Evolutionary conservation across 1,284 basidiomycete genomes (phyloP).

Genomic region (Cryptococcus sp.): DNA sequence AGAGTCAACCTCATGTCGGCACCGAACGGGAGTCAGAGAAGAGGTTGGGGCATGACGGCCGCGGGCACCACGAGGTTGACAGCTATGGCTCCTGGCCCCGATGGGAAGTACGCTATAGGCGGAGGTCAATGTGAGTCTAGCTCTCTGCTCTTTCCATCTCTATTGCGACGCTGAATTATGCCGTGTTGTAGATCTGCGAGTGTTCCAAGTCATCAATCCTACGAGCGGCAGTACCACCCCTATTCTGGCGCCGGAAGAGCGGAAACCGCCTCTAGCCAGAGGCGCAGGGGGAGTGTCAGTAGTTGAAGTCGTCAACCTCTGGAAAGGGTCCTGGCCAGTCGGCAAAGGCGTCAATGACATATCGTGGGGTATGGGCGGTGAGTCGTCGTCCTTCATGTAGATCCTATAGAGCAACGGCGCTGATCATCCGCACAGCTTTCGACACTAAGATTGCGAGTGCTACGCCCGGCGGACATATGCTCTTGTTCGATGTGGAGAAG

Average conservation of each 20-base stretch:
- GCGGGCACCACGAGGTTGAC: conserved; percentile 33
- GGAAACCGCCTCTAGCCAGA: conserved; percentile 24
- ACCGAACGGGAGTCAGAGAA: conserved; percentile 7
- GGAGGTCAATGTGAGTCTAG: conserved; percentile 48
- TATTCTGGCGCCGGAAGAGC: conserved; percentile 9
- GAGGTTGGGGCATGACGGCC: conserved; percentile 25
- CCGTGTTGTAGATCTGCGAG: conserved; percentile 36
- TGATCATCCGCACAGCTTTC: conserved; percentile 59
- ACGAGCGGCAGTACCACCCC: conserved; percentile 20
- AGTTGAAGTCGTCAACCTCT: conserved; percentile 49
- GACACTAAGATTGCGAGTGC: conserved; percentile 79
- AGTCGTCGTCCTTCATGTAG: conserved; percentile 53
- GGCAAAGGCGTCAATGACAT: conserved; percentile 61
- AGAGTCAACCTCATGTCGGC: conserved; percentile 36
- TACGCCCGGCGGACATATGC: conserved; percentile 76
- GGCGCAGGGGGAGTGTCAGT: conserved; percentile 45
- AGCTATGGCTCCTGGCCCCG: conserved; percentile 47
- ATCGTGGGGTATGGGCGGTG: conserved; percentile 75
- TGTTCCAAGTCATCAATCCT: conserved; percentile 40
- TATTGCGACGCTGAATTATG: conserved; percentile 11
- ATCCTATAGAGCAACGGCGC: background rate
- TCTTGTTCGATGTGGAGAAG: conserved; percentile 80
- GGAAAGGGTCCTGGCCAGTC: conserved; percentile 45
- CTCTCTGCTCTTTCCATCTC: background rate
- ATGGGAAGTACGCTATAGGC: conserved; percentile 46